Conservation (phyloP, 768 basidiomycete species). For the Leccinum arenicola region DNA sequence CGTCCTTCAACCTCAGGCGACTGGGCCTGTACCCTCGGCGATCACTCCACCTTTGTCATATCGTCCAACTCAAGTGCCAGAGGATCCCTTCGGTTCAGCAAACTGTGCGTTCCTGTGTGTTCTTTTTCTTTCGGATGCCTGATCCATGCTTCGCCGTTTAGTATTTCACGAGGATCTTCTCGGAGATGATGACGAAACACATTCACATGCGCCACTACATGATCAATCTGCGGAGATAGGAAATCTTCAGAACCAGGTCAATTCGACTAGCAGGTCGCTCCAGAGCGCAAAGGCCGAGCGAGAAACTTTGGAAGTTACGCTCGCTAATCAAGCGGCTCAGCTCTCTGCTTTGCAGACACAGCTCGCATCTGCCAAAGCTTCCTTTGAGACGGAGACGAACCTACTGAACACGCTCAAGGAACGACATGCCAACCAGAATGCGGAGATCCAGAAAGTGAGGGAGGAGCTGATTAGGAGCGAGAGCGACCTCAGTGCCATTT, state of each 20-base stretch:
- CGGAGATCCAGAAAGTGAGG: slow-evolving; percentile 67
- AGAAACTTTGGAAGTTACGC: slow-evolving; percentile 55
- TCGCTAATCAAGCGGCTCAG: slow-evolving; percentile 68
- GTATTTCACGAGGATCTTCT: slow-evolving; percentile 53
- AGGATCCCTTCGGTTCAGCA: slow-evolving; percentile 52
- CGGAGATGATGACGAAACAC: slow-evolving; percentile 61
- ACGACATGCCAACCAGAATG: slow-evolving; percentile 61
- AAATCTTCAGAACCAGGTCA: slow-evolving; percentile 81
- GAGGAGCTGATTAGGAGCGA: slow-evolving; percentile 86
- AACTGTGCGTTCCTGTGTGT: slow-evolving; percentile 17
- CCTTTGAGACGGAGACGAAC: slow-evolving; percentile 82
- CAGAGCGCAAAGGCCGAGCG: slow-evolving; percentile 67
- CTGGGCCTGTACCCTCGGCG: slow-evolving; percentile 30
- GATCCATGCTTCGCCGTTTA: slow-evolving; percentile 9
- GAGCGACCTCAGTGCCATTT: slow-evolving; percentile 85
- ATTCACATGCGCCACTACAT: slow-evolving; percentile 51
- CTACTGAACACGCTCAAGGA: slow-evolving; percentile 66
- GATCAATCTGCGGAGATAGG: slow-evolving; percentile 85
- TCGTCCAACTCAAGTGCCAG: slow-evolving; percentile 18
- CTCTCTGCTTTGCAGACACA: slow-evolving; percentile 81
- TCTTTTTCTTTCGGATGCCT: neutral
- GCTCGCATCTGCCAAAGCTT: slow-evolving; percentile 76
- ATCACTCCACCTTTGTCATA: slow-evolving; percentile 29
- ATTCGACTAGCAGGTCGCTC: slow-evolving; percentile 73
- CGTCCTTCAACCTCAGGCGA: slow-evolving; percentile 35